Evolutionary conservation across 2,329 filamentous ascomycete species (phyloP), one percentile per base, ranked within the genome.

Genomic region (Hymenoscyphus occultus): DNA sequence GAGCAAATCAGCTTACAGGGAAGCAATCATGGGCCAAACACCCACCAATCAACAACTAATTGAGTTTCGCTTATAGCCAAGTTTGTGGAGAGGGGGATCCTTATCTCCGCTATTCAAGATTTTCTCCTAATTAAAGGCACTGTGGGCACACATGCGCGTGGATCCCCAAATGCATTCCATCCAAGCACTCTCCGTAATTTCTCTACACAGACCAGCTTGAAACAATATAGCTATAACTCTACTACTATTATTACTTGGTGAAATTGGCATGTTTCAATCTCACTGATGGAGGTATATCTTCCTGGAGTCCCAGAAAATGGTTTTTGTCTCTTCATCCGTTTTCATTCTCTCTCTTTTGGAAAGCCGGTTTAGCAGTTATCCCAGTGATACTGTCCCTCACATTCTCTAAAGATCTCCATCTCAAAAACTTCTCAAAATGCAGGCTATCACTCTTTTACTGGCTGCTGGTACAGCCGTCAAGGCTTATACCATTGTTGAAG

Each of bases 401-500:
- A 22, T 10, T 19, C 19, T 54, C 48, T 54, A 19, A 54, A 22
- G 19, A 54, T 54, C 48, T 28, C 22, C 19, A 28, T 54, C 13
- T 54, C 48, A 54, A 54, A 54, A 13, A 45, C 48, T 57, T 57
- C 56, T 57, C 56, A 57, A 39, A 6, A 57, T 57, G 56, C 56
- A 57, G n/a, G 28, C 32, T 13, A 57, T 57, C 32, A 32, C 56
- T 57, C 56, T 57, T 57, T 39, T 57, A 35, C 19, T 57, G 28
- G 56, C 56, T 2, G 56, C 56, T 32, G 56, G 22, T 39, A 14
- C 22, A 32, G 22, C 32, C 19, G 56, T 28, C 19, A 31, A 31
- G 12, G 56, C 56, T 16, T 57, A 62, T n/a, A 62, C 48, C n/a
- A 62, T 62, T 35, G 60, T 57, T 28, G 57, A 62, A 62, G 60